These are phyloP conservation scores for Blepharisma japonicum DNA, from an alignment of 73 alveolate genomes.

Conservation along the genomic window DNA sequence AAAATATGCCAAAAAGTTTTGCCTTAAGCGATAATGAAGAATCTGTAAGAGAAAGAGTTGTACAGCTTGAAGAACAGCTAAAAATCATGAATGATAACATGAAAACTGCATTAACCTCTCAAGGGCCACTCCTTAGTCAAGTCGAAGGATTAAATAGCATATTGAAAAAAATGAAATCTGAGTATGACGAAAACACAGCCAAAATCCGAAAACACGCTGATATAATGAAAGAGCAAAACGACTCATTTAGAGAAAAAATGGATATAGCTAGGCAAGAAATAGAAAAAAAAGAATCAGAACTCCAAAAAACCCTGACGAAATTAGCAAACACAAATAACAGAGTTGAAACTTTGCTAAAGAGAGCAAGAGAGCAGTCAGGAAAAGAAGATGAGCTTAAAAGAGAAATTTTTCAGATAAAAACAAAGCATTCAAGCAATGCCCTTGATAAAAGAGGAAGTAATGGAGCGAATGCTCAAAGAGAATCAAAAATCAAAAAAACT, in stretches of 20 bases:
- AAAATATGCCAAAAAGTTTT: constrained; percentile 6
- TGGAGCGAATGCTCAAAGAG: background rate
- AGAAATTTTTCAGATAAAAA: background rate
- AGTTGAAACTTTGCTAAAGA: background rate
- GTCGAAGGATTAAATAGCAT: background rate
- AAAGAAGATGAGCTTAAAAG: constrained; percentile 12
- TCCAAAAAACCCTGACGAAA: background rate
- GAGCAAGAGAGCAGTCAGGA: background rate
- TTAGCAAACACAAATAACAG: background rate
- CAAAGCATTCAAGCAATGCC: background rate
- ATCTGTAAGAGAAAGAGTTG: background rate
- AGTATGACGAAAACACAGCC: background rate
- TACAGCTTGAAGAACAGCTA: background rate
- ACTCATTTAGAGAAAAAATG: background rate
- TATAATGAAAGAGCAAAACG: constrained; percentile 1
- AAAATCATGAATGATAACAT: background rate
- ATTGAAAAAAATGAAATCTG: background rate
- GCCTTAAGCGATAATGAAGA: background rate
- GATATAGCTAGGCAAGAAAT: background rate
- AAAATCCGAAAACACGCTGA: constrained; percentile 1
- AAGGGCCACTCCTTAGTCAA: background rate
- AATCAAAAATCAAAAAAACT: background rate
- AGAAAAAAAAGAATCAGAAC: background rate
- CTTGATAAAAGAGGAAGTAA: background rate
- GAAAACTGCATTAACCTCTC: background rate